Conservation (phyloP, 805 yeast genomes). For the Metschnikowia reukaufii region DNA sequence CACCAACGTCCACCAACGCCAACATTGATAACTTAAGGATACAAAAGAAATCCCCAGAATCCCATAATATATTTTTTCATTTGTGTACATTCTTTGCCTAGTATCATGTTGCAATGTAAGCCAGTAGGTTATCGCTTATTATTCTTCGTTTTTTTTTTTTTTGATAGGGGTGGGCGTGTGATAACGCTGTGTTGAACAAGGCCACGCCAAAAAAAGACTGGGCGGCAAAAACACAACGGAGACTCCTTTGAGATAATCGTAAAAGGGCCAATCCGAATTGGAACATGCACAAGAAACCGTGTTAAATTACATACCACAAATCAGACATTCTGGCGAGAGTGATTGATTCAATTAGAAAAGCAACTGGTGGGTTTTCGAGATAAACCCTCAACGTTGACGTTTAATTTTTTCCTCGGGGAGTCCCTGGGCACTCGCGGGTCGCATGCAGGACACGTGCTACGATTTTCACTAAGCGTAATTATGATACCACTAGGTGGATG, state of each 20-base stretch:
- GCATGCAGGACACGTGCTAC: constrained; percentile 14
- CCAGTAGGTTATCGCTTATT: no score
- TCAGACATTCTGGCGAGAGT: constrained; percentile 54
- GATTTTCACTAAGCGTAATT: constrained; percentile 8
- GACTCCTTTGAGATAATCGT: neutral
- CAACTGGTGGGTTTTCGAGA: constrained; percentile 13
- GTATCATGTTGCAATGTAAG: no score
- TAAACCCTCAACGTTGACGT: constrained; percentile 16
- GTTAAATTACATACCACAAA: constrained; percentile 60
- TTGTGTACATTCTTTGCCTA: no score
- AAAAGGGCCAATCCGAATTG: neutral
- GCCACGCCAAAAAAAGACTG: no score
- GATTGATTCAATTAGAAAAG: constrained; percentile 15
- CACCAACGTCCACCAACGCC: neutral
- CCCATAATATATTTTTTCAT: no score
- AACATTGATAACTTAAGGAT: no score
- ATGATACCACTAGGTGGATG: constrained; percentile 4
- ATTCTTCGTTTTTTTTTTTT: no score
- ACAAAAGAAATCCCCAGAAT: no score
- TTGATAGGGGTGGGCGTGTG: no score
- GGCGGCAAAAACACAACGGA: neutral
- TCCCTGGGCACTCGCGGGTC: constrained; percentile 15
- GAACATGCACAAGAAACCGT: neutral
- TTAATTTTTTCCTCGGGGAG: constrained; percentile 20
- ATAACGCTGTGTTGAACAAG: no score